A percentile compares a stretch with the other conserved stretches of the same genome.
phyloP scores from a whole-genome alignment of 805 yeast genomes.

The Vanderwaltozyma tropicalis region DNA sequence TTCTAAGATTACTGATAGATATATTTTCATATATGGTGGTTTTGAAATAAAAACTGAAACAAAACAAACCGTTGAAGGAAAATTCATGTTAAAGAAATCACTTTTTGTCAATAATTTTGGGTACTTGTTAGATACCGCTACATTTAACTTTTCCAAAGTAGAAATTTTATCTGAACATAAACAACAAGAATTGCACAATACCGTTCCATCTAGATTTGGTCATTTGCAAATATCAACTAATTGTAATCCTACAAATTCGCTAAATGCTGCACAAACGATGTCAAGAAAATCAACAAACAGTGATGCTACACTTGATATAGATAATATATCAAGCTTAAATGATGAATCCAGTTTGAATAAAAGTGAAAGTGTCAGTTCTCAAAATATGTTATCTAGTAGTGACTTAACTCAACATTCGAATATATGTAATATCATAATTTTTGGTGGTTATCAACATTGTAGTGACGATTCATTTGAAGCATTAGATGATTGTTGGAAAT shows the following conservation, averaged over 20 bases:
- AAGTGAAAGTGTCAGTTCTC: no score
- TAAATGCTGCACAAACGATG: no score
- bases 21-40: slow-evolving; percentile 63
- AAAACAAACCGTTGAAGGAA: slow-evolving; percentile 25
- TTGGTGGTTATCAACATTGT: slow-evolving; percentile 40
- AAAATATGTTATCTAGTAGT: no score
- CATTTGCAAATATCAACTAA: slow-evolving; percentile 23
- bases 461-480: slow-evolving; percentile 27
- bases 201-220: slow-evolving; percentile 32
- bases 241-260: no score
- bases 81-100: slow-evolving; percentile 30
- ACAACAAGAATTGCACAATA: slow-evolving; percentile 21
- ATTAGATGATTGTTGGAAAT: slow-evolving; percentile 34
- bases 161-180: slow-evolving; percentile 29
- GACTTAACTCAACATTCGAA: neutral
- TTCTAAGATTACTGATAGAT: slow-evolving; percentile 42
- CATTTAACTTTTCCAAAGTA: slow-evolving; percentile 40
- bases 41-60: slow-evolving; percentile 35
- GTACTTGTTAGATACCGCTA: slow-evolving; percentile 47
- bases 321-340: no score
- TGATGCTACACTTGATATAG: neutral
- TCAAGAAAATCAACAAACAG: neutral
- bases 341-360: no score
- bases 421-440: slow-evolving; percentile 15
- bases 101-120: slow-evolving; percentile 42